phyloP scores from a whole-genome alignment of 2,329 filamentous ascomycete genomes.

The Tolypocladium album region DNA sequence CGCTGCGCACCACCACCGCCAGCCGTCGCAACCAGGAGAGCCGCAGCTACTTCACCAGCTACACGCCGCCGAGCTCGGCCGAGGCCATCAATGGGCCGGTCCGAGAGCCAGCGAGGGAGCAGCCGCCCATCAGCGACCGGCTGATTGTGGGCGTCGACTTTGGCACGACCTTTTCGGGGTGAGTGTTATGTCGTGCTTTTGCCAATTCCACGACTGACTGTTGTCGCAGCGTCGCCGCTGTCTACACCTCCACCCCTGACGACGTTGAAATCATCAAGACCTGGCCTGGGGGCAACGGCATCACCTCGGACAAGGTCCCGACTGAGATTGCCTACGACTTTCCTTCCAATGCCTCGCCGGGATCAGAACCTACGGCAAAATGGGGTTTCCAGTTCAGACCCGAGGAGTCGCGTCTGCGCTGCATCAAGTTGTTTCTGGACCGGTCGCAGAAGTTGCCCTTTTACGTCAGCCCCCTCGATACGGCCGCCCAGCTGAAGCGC shows the following conservation, averaged over 20 bases:
- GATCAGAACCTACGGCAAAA: conserved; percentile 43
- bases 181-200: conserved; percentile 18
- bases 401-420: conserved; percentile 64
- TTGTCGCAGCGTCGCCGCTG: conserved; percentile 47
- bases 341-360: conserved; percentile 15
- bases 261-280: conserved; percentile 77
- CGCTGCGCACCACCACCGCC: conserved; percentile 31
- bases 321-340: conserved; percentile 62
- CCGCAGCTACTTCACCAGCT: conserved; percentile 44
- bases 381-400: conserved; percentile 81
- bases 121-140: conserved; percentile 44
- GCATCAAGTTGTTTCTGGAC: conserved; percentile 78
- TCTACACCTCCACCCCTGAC: conserved; percentile 66
- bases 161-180: conserved; percentile 76
- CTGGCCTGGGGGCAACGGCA: conserved; percentile 75
- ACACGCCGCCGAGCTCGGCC: conserved; percentile 43
- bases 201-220: not conserved
- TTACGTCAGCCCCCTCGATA: conserved; percentile 69
- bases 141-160: conserved; percentile 74
- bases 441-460: conserved; percentile 70
- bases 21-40: conserved; percentile 43
- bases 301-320: conserved; percentile 81
- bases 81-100: conserved; percentile 54
- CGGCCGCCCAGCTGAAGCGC: conserved; percentile 62
- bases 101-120: conserved; percentile 42